Evolutionary conservation across 768 basidiomycete genomes (phyloP).

Genomic region (Rhizopogon vulgaris): DNA sequence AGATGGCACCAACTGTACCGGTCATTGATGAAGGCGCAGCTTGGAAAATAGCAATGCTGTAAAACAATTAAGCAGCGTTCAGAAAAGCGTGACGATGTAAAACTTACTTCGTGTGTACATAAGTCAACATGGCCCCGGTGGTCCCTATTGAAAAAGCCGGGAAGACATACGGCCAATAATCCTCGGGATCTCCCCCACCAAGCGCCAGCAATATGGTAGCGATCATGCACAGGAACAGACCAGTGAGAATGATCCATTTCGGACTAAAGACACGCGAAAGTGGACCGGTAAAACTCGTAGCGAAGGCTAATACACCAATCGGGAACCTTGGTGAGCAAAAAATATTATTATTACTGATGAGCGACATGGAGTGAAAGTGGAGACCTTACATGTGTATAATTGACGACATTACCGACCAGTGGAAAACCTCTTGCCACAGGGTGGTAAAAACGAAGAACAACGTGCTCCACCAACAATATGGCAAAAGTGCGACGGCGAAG

Average conservation of each 20-base stretch:
- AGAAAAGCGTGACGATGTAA: neutral
- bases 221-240: conserved; percentile 30
- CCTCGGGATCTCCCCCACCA: too few species aligned
- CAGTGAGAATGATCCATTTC: conserved; percentile 43
- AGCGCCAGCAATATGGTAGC: conserved; percentile 32
- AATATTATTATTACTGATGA: neutral
- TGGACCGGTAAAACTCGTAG: conserved; percentile 33
- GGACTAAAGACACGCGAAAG: conserved; percentile 30
- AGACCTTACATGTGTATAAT: conserved; percentile 33
- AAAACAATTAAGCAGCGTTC: neutral
- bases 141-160: conserved; percentile 39
- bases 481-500: conserved; percentile 29
- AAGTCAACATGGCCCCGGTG: conserved; percentile 39
- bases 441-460: conserved; percentile 29
- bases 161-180: too few species aligned
- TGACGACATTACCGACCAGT: conserved; percentile 34
- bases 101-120: conserved; percentile 43
- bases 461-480: conserved; percentile 37
- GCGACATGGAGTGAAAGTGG: conserved; percentile 1
- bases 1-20: conserved; percentile 51
- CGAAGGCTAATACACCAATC: conserved; percentile 33
- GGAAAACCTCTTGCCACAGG: conserved; percentile 35
- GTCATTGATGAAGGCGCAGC: conserved; percentile 40
- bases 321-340: conserved; percentile 27
- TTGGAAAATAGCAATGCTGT: conserved; percentile 46